Evolutionary conservation across 768 basidiomycete species (phyloP).

Genomic region (Rhodosporidiobolus odoratus): DNA sequence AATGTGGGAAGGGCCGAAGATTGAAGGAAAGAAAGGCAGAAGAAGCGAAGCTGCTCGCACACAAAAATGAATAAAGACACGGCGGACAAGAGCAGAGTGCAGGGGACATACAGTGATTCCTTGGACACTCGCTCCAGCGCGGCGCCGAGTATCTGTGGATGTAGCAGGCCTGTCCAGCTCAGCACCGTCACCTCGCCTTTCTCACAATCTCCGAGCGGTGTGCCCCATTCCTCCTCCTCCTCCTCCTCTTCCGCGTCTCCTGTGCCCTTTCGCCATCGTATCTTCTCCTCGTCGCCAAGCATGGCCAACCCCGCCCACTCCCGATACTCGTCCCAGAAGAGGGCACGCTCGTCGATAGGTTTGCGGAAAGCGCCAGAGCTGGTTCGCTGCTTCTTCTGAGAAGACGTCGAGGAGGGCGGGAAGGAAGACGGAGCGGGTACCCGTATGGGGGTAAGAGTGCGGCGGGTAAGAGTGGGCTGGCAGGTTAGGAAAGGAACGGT

Average conservation of each 20-base stretch:
- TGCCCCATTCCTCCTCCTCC: slow-evolving; percentile 9
- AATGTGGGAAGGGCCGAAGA: slow-evolving; percentile 17
- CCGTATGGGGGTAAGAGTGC: neutral
- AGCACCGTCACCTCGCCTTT: neutral
- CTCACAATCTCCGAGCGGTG: neutral
- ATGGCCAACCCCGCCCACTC: slow-evolving; percentile 26
- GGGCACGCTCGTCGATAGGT: neutral
- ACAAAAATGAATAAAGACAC: neutral
- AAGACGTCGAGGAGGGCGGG: neutral
- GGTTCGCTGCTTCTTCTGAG: slow-evolving; percentile 1
- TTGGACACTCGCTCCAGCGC: neutral
- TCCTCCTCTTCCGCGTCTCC: neutral
- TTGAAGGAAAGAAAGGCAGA: slow-evolving; percentile 19
- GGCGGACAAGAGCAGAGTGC: neutral
- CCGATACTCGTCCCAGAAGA: slow-evolving; percentile 22
- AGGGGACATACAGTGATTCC: neutral
- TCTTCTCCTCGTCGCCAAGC: slow-evolving; percentile 3
- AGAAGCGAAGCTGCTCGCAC: neutral
- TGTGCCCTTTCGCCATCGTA: neutral
- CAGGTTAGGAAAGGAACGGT: neutral
- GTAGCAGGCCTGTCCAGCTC: slow-evolving; percentile 19
- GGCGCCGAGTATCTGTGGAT: neutral
- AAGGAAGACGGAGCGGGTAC: neutral
- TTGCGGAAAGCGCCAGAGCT: slow-evolving; percentile 11
- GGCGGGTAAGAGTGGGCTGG: neutral